Conservation (phyloP, 1,139 yeast species). For the Suhomyces atakaporum region DNA sequence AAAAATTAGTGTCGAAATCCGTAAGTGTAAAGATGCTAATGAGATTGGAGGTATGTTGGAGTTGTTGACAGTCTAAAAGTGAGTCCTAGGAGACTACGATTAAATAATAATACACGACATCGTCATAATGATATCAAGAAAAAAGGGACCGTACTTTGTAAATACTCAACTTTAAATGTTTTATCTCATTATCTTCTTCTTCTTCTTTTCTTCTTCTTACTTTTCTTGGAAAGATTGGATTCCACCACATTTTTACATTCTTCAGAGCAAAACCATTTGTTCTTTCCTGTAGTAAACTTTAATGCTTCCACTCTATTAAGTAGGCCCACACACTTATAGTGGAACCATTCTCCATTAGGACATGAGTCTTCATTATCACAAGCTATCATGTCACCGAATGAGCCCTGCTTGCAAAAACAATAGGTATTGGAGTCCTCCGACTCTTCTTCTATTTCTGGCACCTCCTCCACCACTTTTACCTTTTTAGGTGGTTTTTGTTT, state of each 20-base stretch:
- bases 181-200: neutral
- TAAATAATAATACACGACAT: too few relatives aligned
- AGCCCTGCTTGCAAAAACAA: constrained; percentile 48
- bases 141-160: too few relatives aligned
- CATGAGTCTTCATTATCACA: constrained; percentile 46
- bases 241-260: constrained; percentile 29
- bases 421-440: constrained; percentile 30
- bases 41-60: constrained; percentile 93
- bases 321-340: constrained; percentile 50
- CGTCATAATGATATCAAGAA: too few relatives aligned
- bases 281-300: constrained; percentile 38
- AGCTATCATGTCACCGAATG: constrained; percentile 51
- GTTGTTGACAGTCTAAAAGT: constrained; percentile 55
- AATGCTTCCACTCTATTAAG: constrained; percentile 42
- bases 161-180: too few relatives aligned
- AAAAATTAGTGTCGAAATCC: constrained; percentile 67
- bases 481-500: constrained; percentile 1
- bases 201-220: constrained; percentile 19
- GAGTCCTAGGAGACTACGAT: too few relatives aligned
- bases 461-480: neutral
- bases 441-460: constrained; percentile 6
- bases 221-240: constrained; percentile 14
- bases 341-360: constrained; percentile 54
- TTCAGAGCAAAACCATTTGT: constrained; percentile 47
- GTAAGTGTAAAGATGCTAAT: constrained; percentile 83